Conservation (phyloP, 768 basidiomycete genomes). For the Sutorius australiensis region DNA sequence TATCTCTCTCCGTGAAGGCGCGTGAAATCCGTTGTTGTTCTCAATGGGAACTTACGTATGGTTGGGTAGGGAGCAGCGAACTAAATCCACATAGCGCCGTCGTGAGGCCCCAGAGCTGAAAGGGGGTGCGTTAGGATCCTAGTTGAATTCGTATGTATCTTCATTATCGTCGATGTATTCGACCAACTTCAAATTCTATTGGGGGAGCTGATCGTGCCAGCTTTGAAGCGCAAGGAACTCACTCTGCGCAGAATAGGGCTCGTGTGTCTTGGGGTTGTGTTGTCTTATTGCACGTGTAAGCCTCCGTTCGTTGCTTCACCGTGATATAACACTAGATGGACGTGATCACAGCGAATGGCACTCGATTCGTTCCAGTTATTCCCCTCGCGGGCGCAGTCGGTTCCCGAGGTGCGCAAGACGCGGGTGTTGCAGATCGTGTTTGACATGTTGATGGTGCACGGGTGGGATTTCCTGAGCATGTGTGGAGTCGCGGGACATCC, state of each 20-base stretch:
- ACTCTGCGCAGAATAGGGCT: constrained; percentile 59
- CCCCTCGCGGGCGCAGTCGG: too few relatives aligned
- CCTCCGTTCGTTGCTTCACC: background rate
- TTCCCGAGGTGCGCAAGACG: too few relatives aligned
- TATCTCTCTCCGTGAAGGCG: too few relatives aligned
- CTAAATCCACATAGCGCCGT: too few relatives aligned
- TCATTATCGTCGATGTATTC: too few relatives aligned
- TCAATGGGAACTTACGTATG: too few relatives aligned
- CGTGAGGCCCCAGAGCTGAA: too few relatives aligned
- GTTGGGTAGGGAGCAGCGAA: too few relatives aligned
- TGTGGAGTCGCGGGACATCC: constrained; percentile 31
- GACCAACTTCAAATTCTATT: constrained; percentile 24
- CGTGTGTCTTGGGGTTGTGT: constrained; percentile 53
- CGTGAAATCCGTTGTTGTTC: too few relatives aligned
- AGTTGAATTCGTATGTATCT: too few relatives aligned
- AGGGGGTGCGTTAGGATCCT: too few relatives aligned
- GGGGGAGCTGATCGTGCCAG: constrained; percentile 85
- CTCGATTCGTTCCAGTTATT: constrained; percentile 73
- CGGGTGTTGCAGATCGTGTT: constrained; percentile 80
- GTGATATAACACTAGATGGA: background rate
- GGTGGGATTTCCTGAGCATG: constrained; percentile 57
- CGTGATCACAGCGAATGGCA: constrained; percentile 25
- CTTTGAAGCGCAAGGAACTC: constrained; percentile 84
- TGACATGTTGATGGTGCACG: constrained; percentile 81
- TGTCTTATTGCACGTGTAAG: constrained; percentile 62